Base-by-base conservation (phyloP, 1,284 basidiomycete species). In the Cerrena zonata region DNA sequence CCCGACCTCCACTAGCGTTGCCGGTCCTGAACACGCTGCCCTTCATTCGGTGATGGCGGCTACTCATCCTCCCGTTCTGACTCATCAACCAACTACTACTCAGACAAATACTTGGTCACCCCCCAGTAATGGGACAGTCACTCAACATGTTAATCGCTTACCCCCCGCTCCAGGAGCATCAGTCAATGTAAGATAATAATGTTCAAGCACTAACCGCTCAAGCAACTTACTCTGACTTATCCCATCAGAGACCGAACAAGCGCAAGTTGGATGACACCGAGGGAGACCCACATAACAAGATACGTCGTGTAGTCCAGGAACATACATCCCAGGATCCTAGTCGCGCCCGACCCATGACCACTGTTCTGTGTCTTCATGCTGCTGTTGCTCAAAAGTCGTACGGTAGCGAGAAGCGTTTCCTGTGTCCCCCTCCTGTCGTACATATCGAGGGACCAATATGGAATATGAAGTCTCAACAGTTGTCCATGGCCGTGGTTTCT, bases 311-410 rank as follows among this genome's bases (percentile, higher is more conserved):
- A 57, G 85, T 89, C 52, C 83, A 83, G 65, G 84, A 88, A 63
- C 86, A 87, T 63, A 78, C 86, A 56, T 78, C 79, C 24, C 82
- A 84, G 60, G 85, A 89, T 58, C 80, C 82, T 5, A 67, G 78
- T 46, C 83, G 83, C 56, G 78, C 85, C 57, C 77, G 86, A 69
- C 83, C 86, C 52, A 90, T 91, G 89, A 92, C 91, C 41, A 93
- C 89, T 38, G 87, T 93, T 27, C 81, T 91, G 53, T 92, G 90
- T 61, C 72, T 91, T 34, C 90, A 93, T 59, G 90, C 91, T 26
- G 89, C 90, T 18, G 91, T 92, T 43, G 91, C 91, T 0, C 91
- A 93, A 72, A 94, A 94, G 69, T 92, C 89, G 7, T 94, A 94
- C 64, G 91, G 91, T 48, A 89, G 83, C 65, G 91, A 94, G 71